Conservation (phyloP, 176 grass and related monocot species). For the Carex parvula region DNA sequence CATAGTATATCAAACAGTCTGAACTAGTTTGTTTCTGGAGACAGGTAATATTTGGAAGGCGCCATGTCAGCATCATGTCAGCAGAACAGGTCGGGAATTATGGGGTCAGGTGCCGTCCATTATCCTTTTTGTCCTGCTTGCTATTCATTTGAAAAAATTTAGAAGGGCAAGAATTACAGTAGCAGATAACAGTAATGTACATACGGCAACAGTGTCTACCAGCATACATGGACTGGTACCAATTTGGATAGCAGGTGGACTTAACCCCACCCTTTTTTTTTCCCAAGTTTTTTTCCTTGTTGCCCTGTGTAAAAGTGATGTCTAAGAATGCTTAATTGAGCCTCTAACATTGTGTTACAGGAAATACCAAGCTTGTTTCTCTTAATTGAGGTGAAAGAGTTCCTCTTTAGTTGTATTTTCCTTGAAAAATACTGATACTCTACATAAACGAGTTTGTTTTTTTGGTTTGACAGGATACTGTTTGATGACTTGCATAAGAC, state of each 20-base stretch:
- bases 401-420: neutral
- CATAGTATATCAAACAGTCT: neutral
- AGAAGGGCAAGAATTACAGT: neutral
- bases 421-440: neutral
- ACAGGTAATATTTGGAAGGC: slow-evolving; percentile 83
- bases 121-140: neutral
- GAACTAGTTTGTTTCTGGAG: neutral
- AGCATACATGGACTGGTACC: neutral
- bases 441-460: neutral
- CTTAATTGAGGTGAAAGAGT: neutral
- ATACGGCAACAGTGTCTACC: neutral
- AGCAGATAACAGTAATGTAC: neutral
- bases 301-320: neutral
- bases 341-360: neutral
- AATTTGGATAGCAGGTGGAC: neutral
- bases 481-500: slow-evolving; percentile 98
- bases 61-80: slow-evolving; percentile 86
- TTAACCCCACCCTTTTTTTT: neutral
- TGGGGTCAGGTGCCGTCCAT: slow-evolving; percentile 56
- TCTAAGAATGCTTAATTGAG: neutral
- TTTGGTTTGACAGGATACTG: slow-evolving; percentile 47
- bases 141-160: neutral
- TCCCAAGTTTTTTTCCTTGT: neutral
- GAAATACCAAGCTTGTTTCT: neutral
- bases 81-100: slow-evolving; percentile 94